Evolutionary conservation across 768 basidiomycete species (phyloP).

Genomic region (Porpolomopsis calyptriformis): DNA sequence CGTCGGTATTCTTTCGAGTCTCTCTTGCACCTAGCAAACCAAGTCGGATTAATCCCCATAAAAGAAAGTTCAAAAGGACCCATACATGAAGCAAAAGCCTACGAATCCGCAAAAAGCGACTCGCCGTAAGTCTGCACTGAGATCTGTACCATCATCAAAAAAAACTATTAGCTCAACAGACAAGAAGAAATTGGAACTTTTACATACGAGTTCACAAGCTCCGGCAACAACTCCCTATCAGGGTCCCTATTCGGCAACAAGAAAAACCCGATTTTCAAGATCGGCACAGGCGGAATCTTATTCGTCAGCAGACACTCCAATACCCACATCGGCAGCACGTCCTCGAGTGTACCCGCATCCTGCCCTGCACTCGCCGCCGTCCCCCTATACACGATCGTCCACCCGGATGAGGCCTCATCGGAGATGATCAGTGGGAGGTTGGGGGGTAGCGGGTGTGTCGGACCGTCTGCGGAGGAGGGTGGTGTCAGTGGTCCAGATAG

Average conservation of each 20-base stretch:
- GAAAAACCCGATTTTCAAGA: conserved; percentile 80
- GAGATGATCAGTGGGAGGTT: conserved; percentile 64
- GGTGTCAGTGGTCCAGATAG: conserved; percentile 50
- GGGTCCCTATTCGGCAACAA: conserved; percentile 63
- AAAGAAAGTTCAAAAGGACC: too few species aligned
- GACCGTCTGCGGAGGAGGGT: conserved; percentile 63
- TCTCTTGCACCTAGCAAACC: conserved; percentile 63
- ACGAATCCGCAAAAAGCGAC: conserved; percentile 70
- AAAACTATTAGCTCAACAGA: background rate
- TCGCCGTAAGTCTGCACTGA: conserved; percentile 69
- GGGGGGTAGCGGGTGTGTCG: conserved; percentile 47
- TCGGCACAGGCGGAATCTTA: conserved; percentile 38
- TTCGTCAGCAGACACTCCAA: conserved; percentile 76
- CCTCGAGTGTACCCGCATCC: conserved; percentile 47
- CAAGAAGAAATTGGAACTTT: background rate
- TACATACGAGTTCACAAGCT: conserved; percentile 77
- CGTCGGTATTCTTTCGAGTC: conserved; percentile 48
- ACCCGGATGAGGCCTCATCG: conserved; percentile 69
- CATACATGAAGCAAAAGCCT: conserved; percentile 79
- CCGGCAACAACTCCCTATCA: conserved; percentile 54
- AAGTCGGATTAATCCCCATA: background rate
- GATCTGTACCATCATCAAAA: background rate
- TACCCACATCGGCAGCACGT: conserved; percentile 78
- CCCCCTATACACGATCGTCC: conserved; percentile 69
- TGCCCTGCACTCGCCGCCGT: conserved; percentile 42